These are phyloP conservation scores for Aureobasidium sp. DNA, from an alignment of 2,329 filamentous ascomycete genomes.

Conservation along the genomic window DNA sequence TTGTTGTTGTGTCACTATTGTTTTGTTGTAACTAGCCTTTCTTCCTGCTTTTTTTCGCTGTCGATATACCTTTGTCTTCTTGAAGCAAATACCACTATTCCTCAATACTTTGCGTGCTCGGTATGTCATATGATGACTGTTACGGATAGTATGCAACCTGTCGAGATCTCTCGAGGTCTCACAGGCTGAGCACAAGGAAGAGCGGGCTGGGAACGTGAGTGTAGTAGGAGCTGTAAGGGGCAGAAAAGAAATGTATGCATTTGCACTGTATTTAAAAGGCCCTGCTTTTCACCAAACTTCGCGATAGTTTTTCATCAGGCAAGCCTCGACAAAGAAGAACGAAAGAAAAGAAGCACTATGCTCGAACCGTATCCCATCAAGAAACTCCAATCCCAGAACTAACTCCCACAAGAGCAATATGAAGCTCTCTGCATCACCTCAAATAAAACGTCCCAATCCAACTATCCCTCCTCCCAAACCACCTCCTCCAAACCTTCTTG, in stretches of 20 bases:
- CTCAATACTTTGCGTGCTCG: background rate
- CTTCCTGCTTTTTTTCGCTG: background rate
- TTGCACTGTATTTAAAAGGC: too few relatives aligned
- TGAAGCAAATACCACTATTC: background rate
- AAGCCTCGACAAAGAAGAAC: background rate
- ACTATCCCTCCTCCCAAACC: constrained; percentile 14
- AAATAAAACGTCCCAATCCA: constrained; percentile 9
- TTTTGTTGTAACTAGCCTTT: background rate
- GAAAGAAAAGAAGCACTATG: background rate
- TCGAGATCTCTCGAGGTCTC: too few relatives aligned
- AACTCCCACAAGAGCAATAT: background rate
- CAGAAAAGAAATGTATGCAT: too few relatives aligned
- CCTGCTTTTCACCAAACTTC: background rate
- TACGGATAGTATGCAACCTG: too few relatives aligned
- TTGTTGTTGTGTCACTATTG: background rate
- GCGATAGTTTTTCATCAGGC: background rate
- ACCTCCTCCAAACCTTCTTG: background rate
- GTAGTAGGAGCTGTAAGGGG: too few relatives aligned
- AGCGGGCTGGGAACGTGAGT: too few relatives aligned
- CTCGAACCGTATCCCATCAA: background rate
- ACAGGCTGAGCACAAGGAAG: too few relatives aligned
- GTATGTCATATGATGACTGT: background rate
- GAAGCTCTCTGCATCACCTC: background rate
- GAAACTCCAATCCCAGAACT: background rate
- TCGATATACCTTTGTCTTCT: background rate